Evolutionary conservation across 169 alveolate genomes (phyloP).

Genomic region (Eimeria praecox): DNA sequence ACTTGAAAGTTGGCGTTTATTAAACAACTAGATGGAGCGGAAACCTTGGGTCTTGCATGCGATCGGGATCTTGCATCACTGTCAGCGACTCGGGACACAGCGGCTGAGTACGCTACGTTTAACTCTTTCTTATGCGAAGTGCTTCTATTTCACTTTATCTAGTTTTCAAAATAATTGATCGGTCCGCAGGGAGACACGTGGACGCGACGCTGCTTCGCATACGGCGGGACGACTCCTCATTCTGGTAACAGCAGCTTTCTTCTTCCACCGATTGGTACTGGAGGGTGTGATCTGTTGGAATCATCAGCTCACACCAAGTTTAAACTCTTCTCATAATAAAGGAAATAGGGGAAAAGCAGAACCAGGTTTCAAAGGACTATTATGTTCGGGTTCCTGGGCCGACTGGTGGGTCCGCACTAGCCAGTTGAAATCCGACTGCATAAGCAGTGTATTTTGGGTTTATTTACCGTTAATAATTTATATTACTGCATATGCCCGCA

Average conservation of each 20-base stretch:
- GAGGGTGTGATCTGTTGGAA: background rate
- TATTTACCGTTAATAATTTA: background rate
- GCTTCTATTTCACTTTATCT: background rate
- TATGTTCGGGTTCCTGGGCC: constrained; percentile 16
- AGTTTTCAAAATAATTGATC: background rate
- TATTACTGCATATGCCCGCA: no score
- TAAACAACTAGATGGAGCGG: background rate
- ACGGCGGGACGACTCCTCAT: background rate
- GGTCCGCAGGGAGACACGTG: background rate
- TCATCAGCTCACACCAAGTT: background rate
- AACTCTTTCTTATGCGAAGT: background rate
- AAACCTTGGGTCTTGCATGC: constrained; percentile 1
- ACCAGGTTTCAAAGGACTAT: background rate
- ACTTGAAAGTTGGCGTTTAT: background rate
- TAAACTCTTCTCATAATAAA: background rate
- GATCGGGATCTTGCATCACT: constrained; percentile 43
- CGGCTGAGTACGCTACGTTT: background rate
- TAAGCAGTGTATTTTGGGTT: background rate
- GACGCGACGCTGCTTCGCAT: background rate
- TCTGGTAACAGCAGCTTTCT: background rate
- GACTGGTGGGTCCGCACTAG: constrained; percentile 29
- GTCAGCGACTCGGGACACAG: constrained; percentile 37
- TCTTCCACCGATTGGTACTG: background rate
- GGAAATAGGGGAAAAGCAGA: background rate
- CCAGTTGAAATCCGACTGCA: background rate